Evolutionary conservation across 768 basidiomycete species (phyloP).

Genomic region (Lentinula boryana): DNA sequence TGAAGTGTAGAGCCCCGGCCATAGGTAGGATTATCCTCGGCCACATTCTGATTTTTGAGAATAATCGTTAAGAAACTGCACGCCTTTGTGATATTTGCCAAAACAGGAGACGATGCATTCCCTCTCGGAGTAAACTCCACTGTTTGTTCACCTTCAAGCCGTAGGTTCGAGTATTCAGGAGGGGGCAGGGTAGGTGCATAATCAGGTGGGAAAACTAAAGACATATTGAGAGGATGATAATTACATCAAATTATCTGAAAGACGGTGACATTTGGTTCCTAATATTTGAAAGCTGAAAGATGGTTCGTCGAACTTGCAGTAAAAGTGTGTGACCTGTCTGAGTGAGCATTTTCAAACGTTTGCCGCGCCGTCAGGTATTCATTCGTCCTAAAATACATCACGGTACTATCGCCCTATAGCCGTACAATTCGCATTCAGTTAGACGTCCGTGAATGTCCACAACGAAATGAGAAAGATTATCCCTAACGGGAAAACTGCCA

Average conservation of each 20-base stretch:
- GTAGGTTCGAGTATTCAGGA: slow-evolving; percentile 27
- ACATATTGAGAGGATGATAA: neutral
- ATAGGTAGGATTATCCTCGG: slow-evolving; percentile 25
- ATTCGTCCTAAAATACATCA: neutral
- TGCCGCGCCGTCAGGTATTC: neutral
- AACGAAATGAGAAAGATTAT: slow-evolving; percentile 33
- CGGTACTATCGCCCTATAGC: neutral
- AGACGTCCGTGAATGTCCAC: slow-evolving; percentile 22
- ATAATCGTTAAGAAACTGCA: slow-evolving; percentile 31
- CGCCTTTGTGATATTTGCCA: slow-evolving; percentile 22
- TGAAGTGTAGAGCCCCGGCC: slow-evolving; percentile 25
- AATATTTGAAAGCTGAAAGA: neutral
- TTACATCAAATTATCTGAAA: neutral
- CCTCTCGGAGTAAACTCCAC: slow-evolving; percentile 31
- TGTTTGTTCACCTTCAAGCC: slow-evolving; percentile 24
- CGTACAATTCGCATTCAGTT: neutral
- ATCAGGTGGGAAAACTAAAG: slow-evolving; percentile 5
- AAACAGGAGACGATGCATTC: slow-evolving; percentile 9
- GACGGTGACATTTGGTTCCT: neutral
- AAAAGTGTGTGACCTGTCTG: neutral
- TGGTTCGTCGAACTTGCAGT: neutral
- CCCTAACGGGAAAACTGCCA: slow-evolving; percentile 36
- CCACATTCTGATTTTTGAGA: slow-evolving; percentile 29
- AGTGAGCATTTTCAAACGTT: neutral
- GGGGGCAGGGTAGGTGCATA: slow-evolving; percentile 14